phyloP scores from a whole-genome alignment of 2,329 filamentous ascomycete species.

The Corinectria fuckeliana region DNA sequence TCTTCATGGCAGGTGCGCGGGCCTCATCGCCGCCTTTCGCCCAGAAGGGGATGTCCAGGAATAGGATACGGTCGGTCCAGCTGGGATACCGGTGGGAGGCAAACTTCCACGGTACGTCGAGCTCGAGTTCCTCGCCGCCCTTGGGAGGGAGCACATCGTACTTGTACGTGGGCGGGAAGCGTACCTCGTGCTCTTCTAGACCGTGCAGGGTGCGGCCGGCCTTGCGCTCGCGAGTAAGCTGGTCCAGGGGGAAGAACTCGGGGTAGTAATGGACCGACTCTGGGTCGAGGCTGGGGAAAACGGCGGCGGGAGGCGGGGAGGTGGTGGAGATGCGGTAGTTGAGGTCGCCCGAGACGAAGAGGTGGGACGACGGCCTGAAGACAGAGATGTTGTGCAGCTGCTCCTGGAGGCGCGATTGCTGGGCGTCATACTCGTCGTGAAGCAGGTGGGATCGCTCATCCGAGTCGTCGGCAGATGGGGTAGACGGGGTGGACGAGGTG shows the following conservation, averaged over 20 bases:
- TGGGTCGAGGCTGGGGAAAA: conserved; percentile 65
- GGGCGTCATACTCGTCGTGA: conserved; percentile 43
- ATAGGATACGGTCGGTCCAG: conserved; percentile 94
- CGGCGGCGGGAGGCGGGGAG: conserved; percentile 65
- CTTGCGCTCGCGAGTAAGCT: conserved; percentile 74
- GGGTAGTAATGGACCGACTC: conserved; percentile 67
- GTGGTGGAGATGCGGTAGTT: conserved; percentile 87
- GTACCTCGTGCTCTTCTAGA: conserved; percentile 74
- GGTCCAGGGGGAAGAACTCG: conserved; percentile 75
- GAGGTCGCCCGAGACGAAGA: conserved; percentile 90
- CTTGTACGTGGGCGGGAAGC: conserved; percentile 95
- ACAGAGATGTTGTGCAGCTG: conserved; percentile 67
- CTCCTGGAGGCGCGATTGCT: conserved; percentile 48
- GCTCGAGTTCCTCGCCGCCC: conserved; percentile 38
- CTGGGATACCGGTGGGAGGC: conserved; percentile 84
- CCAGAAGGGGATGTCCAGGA: conserved; percentile 67
- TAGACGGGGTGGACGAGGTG: conserved; percentile 33
- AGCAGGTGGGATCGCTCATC: conserved; percentile 44
- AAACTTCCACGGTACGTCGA: conserved; percentile 50
- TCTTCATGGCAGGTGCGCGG: conserved; percentile 47
- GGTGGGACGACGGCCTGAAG: conserved; percentile 75
- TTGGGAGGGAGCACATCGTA: conserved; percentile 59
- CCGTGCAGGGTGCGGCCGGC: conserved; percentile 78
- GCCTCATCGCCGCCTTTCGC: conserved; percentile 40
- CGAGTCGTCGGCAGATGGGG: conserved; percentile 33